A percentile compares a stretch with the other conserved stretches of the same genome.
Conservation (phyloP, 192 early-diverging fungal genomes). For the Haplosporangium gracile region DNA sequence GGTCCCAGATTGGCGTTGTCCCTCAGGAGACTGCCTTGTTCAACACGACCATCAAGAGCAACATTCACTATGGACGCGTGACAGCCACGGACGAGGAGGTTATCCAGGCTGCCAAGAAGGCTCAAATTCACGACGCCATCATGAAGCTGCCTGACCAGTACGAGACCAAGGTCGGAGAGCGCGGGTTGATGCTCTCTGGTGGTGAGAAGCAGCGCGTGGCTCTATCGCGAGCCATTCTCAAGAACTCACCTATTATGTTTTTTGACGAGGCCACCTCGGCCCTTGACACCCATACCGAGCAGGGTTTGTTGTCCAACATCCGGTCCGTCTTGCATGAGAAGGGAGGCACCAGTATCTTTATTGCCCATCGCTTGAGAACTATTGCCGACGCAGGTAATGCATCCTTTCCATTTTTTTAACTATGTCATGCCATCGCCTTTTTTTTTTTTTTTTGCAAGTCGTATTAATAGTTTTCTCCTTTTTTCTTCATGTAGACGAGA, state of each 20-base stretch:
- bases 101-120: conserved; percentile 76
- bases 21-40: conserved; percentile 96
- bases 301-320: conserved; percentile 88
- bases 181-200: conserved; percentile 88
- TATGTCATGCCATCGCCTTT: background rate
- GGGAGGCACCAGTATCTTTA: conserved; percentile 88
- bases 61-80: conserved; percentile 91
- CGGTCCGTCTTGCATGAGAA: conserved; percentile 81
- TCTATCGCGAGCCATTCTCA: conserved; percentile 93
- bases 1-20: conserved; percentile 87
- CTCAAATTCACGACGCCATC: conserved; percentile 84
- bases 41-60: conserved; percentile 92
- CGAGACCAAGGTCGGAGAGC: conserved; percentile 90
- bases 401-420: conserved; percentile 2
- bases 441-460: background rate
- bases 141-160: conserved; percentile 83
- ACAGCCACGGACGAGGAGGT: conserved; percentile 76
- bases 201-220: conserved; percentile 94
- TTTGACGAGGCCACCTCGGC: conserved; percentile 96
- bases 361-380: conserved; percentile 94
- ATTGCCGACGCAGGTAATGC: conserved; percentile 82
- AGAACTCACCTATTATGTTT: conserved; percentile 88
- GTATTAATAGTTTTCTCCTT: background rate
- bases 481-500: conserved; percentile 71
- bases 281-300: conserved; percentile 88